A percentile compares a stretch with the other conserved stretches of the same genome.
Conservation (phyloP, 2,329 filamentous ascomycete species). For the Arachnomyces sp. region DNA sequence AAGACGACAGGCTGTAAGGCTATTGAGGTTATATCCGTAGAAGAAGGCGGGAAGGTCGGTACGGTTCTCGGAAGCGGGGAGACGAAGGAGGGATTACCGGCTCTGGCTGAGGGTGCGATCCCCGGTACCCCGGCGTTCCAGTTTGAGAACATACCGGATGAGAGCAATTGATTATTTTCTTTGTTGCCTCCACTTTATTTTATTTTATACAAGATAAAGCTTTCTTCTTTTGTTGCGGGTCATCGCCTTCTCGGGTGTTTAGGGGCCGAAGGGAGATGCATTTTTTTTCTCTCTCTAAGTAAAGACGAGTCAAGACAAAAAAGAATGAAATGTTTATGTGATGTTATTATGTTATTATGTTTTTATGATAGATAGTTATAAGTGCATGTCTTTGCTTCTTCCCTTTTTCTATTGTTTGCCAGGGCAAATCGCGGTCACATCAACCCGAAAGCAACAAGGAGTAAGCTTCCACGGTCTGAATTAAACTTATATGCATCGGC, state of each 20-base stretch:
- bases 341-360: neutral
- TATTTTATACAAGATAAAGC: neutral
- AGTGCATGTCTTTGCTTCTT: no score
- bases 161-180: slow-evolving; percentile 35
- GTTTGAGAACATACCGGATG: slow-evolving; percentile 70
- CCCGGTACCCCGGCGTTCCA: slow-evolving; percentile 75
- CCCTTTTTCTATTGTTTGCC: no score
- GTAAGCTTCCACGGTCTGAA: no score
- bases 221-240: no score
- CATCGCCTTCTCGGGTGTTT: no score
- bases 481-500: no score
- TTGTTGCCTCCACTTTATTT: slow-evolving; percentile 15
- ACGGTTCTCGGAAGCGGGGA: slow-evolving; percentile 33
- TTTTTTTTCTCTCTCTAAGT: neutral
- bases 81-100: slow-evolving; percentile 54
- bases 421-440: no score
- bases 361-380: no score
- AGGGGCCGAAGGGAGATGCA: neutral
- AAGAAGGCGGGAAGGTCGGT: slow-evolving; percentile 50
- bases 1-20: slow-evolving; percentile 63
- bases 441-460: no score
- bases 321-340: neutral
- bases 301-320: neutral
- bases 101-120: slow-evolving; percentile 63
- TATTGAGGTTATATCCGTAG: slow-evolving; percentile 65